A percentile compares a stretch with the other conserved stretches of the same genome.
Conservation (phyloP, 139 green algal species). For the Chlorella sp. region DNA sequence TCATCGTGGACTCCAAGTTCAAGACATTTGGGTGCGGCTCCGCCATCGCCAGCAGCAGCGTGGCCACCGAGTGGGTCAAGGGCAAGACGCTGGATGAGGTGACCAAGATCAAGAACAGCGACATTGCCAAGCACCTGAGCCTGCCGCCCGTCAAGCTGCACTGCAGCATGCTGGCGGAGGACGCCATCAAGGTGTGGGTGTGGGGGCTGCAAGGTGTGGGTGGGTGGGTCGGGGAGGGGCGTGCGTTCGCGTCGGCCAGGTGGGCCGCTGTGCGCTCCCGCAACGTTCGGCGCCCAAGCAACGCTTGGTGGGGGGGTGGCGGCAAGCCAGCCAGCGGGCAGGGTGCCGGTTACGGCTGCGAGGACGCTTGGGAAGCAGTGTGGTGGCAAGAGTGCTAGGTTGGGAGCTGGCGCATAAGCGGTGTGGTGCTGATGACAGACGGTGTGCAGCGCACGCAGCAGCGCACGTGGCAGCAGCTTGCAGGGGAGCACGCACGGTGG, state of each 20-base stretch:
- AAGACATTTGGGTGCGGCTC: constrained; percentile 99
- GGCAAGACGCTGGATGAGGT: constrained; percentile 80
- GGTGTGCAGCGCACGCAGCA: background rate
- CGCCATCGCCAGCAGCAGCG: constrained; percentile 91
- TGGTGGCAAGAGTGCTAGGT: background rate
- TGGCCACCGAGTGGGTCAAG: constrained; percentile 95
- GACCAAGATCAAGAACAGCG: constrained; percentile 88
- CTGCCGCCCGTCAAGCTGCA: constrained; percentile 98
- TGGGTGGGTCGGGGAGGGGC: constrained; percentile 1
- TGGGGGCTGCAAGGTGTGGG: background rate
- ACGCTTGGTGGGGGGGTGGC: background rate
- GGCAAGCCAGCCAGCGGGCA: background rate
- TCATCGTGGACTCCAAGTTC: constrained; percentile 96
- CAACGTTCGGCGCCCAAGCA: background rate
- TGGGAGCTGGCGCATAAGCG: background rate
- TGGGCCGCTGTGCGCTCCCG: background rate
- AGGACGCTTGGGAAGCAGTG: too few species aligned
- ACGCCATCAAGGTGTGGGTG: constrained; percentile 64
- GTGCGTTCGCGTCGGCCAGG: background rate
- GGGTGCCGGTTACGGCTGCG: too few species aligned
- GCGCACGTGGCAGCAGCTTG: background rate
- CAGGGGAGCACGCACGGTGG: background rate
- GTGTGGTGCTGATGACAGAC: background rate
- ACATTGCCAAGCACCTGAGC: constrained; percentile 96
- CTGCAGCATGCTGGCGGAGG: constrained; percentile 97